These are phyloP conservation scores for Marsdenia floribunda DNA, from an alignment of 257 asterid species.

Conservation along the genomic window DNA sequence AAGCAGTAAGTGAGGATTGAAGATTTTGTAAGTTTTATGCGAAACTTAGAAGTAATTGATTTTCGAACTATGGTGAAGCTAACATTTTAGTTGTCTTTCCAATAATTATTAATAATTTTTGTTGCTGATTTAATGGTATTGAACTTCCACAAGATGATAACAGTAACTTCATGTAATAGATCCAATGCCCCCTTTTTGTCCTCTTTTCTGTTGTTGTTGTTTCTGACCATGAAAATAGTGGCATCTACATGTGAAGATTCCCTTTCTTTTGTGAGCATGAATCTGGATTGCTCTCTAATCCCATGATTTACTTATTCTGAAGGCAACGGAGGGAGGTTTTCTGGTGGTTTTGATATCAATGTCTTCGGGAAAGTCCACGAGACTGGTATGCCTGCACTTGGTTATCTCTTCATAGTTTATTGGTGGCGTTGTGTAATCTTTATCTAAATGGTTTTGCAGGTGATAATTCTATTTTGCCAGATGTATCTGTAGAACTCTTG, in stretches of 20 bases:
- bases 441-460: slow-evolving; percentile 47
- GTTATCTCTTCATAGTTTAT: background rate
- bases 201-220: background rate
- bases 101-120: background rate
- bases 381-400: slow-evolving; percentile 39
- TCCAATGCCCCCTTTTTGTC: background rate
- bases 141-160: background rate
- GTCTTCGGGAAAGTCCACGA: slow-evolving; percentile 67
- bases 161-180: background rate
- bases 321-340: slow-evolving; percentile 77
- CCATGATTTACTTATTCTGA: slow-evolving; percentile 17
- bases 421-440: slow-evolving; percentile 3
- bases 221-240: background rate
- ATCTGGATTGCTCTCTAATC: slow-evolving; percentile 26
- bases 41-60: background rate
- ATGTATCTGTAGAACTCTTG: slow-evolving; percentile 49
- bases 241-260: slow-evolving; percentile 12
- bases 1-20: background rate
- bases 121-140: background rate
- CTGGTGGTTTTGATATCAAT: slow-evolving; percentile 96
- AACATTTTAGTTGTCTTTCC: background rate
- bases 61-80: background rate
- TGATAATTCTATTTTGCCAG: slow-evolving; percentile 62
- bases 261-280: slow-evolving; percentile 3
- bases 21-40: background rate